Percentiles rank a stretch among this genome's conserved stretches.
Conservation (phyloP, 192 early-diverging fungal species). For the Chytriomyces sp. region DNA sequence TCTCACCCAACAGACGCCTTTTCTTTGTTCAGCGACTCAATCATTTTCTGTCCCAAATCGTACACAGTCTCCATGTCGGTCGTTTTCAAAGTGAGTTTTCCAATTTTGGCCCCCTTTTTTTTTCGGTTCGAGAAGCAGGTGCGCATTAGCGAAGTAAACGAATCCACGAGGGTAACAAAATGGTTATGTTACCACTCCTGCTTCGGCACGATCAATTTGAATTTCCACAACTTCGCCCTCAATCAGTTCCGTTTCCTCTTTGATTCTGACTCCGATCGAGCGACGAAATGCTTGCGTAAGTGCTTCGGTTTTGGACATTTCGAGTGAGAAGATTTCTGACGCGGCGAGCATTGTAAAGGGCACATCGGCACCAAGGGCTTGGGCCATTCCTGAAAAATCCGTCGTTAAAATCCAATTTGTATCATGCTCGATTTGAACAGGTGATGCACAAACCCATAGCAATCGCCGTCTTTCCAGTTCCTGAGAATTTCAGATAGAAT, state of each 20-base stretch:
- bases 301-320: conserved; percentile 98
- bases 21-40: conserved; percentile 94
- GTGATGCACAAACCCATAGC: conserved; percentile 82
- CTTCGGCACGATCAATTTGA: conserved; percentile 91
- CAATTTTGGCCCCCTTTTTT: conserved; percentile 50
- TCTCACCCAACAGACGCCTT: conserved; percentile 91
- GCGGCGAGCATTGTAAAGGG: conserved; percentile 98
- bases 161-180: neutral
- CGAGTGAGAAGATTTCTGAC: conserved; percentile 97
- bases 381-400: conserved; percentile 77
- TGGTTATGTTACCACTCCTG: conserved; percentile 71
- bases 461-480: conserved; percentile 99
- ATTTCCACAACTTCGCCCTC: conserved; percentile 99
- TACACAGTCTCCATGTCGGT: conserved; percentile 99
- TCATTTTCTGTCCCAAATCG: conserved; percentile 99
- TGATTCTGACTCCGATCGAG: conserved; percentile 97
- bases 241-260: conserved; percentile 97
- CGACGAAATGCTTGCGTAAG: conserved; percentile 97
- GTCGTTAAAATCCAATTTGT: no score
- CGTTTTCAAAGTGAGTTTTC: conserved; percentile 97
- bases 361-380: conserved; percentile 90
- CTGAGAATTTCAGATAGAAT: conserved; percentile 26
- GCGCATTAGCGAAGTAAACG: no score
- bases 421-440: neutral
- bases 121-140: no score